These are phyloP conservation scores for Amphibolis antarctica DNA, from an alignment of 106 monocot species.

Conservation along the genomic window DNA sequence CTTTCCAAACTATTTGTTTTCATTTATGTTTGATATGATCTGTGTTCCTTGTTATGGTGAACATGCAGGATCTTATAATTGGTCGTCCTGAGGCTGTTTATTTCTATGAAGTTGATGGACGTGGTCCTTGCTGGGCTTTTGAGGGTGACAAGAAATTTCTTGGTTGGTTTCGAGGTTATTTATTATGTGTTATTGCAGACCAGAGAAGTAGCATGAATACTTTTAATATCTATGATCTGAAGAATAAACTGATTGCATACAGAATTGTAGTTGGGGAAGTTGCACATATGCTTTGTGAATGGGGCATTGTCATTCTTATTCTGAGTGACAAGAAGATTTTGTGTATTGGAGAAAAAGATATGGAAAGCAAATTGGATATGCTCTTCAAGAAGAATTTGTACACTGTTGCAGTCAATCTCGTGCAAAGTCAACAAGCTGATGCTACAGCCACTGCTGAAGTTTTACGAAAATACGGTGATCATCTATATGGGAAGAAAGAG, in stretches of 20 bases:
- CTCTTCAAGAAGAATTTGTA: conserved; percentile 94
- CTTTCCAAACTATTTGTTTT: background rate
- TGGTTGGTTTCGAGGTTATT: conserved; percentile 95
- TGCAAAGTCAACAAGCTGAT: conserved; percentile 95
- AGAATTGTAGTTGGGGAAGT: conserved; percentile 76
- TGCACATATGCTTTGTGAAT: conserved; percentile 83
- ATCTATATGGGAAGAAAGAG: conserved; percentile 84
- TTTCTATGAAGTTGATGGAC: conserved; percentile 88
- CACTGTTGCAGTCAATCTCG: conserved; percentile 91
- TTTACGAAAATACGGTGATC: conserved; percentile 89
- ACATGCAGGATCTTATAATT: conserved; percentile 74
- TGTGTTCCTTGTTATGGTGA: background rate
- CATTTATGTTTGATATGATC: background rate
- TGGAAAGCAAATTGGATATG: conserved; percentile 99
- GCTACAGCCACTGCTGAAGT: conserved; percentile 91
- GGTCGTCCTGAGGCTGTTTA: conserved; percentile 96
- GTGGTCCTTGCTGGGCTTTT: conserved; percentile 98
- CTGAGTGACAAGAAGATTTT: conserved; percentile 67
- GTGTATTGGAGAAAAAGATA: conserved; percentile 90
- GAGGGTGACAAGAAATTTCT: conserved; percentile 92
- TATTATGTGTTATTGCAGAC: conserved; percentile 74
- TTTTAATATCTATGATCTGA: conserved; percentile 92
- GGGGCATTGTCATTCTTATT: conserved; percentile 87
- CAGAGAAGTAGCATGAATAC: conserved; percentile 36
- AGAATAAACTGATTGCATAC: conserved; percentile 84